Conservation (phyloP, 306 rosid species). For the Luffa acutangula region DNA sequence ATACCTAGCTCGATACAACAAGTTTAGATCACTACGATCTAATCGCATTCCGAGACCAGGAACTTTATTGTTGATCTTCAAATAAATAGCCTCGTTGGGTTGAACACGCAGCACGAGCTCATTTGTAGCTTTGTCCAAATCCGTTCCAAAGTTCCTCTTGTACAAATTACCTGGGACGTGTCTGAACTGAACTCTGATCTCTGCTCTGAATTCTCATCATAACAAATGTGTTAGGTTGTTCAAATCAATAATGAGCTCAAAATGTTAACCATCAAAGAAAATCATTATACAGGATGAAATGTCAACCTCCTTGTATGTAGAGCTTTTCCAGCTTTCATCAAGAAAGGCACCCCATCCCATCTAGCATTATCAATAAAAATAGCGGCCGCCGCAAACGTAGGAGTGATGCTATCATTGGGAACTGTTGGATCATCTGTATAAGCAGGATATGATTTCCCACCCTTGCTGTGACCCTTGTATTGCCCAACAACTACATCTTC, state of each 20-base stretch:
- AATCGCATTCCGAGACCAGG: conserved; percentile 98
- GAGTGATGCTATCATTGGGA: conserved; percentile 73
- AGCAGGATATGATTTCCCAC: conserved; percentile 60
- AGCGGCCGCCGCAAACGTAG: conserved; percentile 95
- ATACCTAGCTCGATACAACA: conserved; percentile 82
- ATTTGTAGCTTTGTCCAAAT: conserved; percentile 82
- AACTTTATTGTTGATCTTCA: conserved; percentile 94
- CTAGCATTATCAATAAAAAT: conserved; percentile 85
- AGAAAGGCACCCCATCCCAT: conserved; percentile 99
- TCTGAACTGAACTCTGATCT: conserved; percentile 94
- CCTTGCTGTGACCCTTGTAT: conserved; percentile 80
- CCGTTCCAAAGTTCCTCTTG: conserved; percentile 77
- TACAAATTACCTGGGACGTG: conserved; percentile 95
- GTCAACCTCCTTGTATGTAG: conserved; percentile 69
- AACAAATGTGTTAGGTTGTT: conserved; percentile 10
- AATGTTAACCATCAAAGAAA: neutral
- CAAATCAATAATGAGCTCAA: neutral
- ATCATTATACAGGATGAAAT: neutral
- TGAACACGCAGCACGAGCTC: conserved; percentile 98
- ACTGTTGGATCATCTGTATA: conserved; percentile 77
- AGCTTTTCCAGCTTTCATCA: conserved; percentile 98
- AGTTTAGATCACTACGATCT: conserved; percentile 83
- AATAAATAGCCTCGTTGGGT: conserved; percentile 88
- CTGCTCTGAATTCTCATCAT: conserved; percentile 54
- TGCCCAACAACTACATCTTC: conserved; percentile 93